Evolutionary conservation across 805 yeast species (phyloP).

Genomic region (Candida parachauliodes): DNA sequence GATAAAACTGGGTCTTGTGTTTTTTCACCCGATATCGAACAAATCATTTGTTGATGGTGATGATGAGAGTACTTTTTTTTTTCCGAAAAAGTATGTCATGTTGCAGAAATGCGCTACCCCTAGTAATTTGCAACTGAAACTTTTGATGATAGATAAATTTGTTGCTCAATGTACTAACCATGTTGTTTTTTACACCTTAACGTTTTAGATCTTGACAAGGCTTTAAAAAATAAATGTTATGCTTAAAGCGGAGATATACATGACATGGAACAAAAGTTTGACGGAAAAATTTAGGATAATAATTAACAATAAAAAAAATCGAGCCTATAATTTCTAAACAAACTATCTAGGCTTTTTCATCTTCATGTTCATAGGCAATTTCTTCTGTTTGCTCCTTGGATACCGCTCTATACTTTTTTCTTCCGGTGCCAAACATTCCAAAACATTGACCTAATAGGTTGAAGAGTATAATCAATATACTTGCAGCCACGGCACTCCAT

Average conservation of each 20-base stretch:
- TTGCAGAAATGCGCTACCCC: no score
- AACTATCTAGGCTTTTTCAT: constrained; percentile 6
- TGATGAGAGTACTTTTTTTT: neutral
- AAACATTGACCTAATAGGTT: constrained; percentile 40
- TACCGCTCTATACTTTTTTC: constrained; percentile 23
- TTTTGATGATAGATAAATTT: no score
- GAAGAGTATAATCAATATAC: constrained; percentile 27
- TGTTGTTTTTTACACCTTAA: no score
- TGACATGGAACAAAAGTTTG: no score
- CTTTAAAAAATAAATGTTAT: no score
- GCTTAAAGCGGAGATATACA: no score
- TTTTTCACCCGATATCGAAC: constrained; percentile 61
- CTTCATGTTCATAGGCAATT: constrained; percentile 23
- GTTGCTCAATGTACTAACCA: no score
- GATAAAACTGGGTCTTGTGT: constrained; percentile 75
- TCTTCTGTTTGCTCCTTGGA: constrained; percentile 12
- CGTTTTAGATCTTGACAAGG: no score
- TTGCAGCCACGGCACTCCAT: constrained; percentile 61
- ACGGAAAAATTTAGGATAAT: no score
- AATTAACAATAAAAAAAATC: neutral
- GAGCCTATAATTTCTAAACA: neutral
- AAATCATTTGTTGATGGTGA: constrained; percentile 11
- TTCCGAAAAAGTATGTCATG: neutral
- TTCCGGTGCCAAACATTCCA: constrained; percentile 34
- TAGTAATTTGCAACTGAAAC: no score